A percentile compares a stretch with the other conserved stretches of the same genome.
Evolutionary conservation across 371 early-diverging fungal genomes (phyloP).

Genomic region (Mucor mucedo): DNA sequence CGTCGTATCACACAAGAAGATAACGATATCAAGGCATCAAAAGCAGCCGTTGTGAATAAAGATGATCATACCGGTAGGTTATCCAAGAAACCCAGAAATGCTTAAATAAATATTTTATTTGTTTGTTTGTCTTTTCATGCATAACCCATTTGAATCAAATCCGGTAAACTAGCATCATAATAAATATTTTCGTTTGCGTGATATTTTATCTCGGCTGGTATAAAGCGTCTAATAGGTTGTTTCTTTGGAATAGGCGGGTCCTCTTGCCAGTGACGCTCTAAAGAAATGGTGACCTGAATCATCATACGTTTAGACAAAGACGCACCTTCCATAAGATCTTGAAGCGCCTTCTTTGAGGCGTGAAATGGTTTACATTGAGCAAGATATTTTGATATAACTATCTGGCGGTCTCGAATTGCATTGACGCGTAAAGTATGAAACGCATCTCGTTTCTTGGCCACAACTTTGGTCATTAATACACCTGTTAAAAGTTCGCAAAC

Average conservation of each 20-base stretch:
- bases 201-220: neutral
- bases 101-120: conserved; percentile 3
- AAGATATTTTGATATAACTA: conserved; percentile 9
- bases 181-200: conserved; percentile 3
- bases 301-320: conserved; percentile 27
- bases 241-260: neutral
- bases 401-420: conserved; percentile 6
- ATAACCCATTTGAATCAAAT: conserved; percentile 24
- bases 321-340: conserved; percentile 17
- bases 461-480: conserved; percentile 9
- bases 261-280: neutral
- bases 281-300: conserved; percentile 14
- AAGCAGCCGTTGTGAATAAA: conserved; percentile 26
- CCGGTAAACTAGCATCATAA: conserved; percentile 21
- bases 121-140: neutral
- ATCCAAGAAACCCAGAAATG: conserved; percentile 45
- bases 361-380: neutral
- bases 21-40: conserved; percentile 63
- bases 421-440: neutral
- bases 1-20: conserved; percentile 71
- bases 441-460: neutral
- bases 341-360: conserved; percentile 1
- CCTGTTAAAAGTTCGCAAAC: conserved; percentile 18
- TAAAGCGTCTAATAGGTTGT: neutral
- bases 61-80: conserved; percentile 39